These are phyloP conservation scores for Suhomyces sp. DNA, from an alignment of 805 yeast genomes.

Conservation along the genomic window DNA sequence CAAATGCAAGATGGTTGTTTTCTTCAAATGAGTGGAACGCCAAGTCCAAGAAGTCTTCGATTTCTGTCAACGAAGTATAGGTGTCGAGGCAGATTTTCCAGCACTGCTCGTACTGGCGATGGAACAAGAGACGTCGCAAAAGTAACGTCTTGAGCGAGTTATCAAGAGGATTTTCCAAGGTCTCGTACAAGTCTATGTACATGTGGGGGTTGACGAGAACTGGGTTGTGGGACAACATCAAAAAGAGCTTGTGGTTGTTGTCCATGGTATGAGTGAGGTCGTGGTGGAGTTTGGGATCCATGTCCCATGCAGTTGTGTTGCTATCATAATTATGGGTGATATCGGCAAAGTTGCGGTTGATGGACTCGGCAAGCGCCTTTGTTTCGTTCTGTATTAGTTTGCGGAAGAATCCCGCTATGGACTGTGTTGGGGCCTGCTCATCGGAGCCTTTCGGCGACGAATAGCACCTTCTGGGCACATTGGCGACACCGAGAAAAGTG, in stretches of 20 bases:
- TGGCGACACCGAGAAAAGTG: not conserved
- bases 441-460: not conserved
- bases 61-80: conserved; percentile 29
- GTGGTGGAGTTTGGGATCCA: conserved; percentile 12
- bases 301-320: not conserved
- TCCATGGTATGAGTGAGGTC: conserved; percentile 26
- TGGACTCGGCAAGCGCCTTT: conserved; percentile 7
- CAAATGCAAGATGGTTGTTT: conserved; percentile 20
- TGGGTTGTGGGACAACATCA: conserved; percentile 32
- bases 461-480: not conserved
- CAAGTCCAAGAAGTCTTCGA: conserved; percentile 35
- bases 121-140: conserved; percentile 28
- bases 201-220: conserved; percentile 26
- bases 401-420: conserved; percentile 7
- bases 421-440: not conserved
- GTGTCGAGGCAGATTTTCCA: conserved; percentile 30
- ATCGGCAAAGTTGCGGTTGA: conserved; percentile 6
- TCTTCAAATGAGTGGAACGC: conserved; percentile 17
- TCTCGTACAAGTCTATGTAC: conserved; percentile 18
- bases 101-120: conserved; percentile 25
- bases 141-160: conserved; percentile 19
- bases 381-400: conserved; percentile 11
- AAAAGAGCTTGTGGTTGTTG: conserved; percentile 24
- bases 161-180: conserved; percentile 16
- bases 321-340: not conserved